phyloP scores from a whole-genome alignment of 345 rosid genomes.

The Hibiscus mutabilis region DNA sequence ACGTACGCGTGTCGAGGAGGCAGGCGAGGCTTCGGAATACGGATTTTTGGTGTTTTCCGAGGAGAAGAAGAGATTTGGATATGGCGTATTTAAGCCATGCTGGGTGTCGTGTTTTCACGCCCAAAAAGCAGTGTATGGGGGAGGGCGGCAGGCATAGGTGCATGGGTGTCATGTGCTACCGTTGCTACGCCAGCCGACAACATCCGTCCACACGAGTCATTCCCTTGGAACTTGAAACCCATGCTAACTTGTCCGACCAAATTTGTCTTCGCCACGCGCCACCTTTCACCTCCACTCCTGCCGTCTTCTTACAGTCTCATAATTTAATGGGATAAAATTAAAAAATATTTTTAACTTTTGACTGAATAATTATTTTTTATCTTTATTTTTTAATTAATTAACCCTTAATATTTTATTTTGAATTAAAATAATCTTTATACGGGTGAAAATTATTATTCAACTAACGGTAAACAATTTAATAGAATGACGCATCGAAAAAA shows the following conservation, averaged over 20 bases:
- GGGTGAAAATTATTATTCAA: too few relatives aligned
- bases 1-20: constrained; percentile 17
- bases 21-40: constrained; percentile 4
- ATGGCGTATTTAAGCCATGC: background rate
- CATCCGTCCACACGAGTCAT: constrained; percentile 17
- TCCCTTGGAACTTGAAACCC: constrained; percentile 9
- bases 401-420: too few relatives aligned
- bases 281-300: background rate
- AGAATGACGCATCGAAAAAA: too few relatives aligned
- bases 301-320: background rate
- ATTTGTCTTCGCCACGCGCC: constrained; percentile 15
- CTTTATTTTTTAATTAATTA: too few relatives aligned
- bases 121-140: background rate
- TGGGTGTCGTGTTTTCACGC: background rate
- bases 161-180: constrained; percentile 29
- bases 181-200: constrained; percentile 17
- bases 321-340: too few relatives aligned
- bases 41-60: background rate
- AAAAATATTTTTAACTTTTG: too few relatives aligned
- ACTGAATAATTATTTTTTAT: too few relatives aligned
- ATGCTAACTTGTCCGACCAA: constrained; percentile 8
- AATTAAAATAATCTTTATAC: too few relatives aligned
- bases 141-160: constrained; percentile 9
- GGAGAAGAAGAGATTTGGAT: background rate
- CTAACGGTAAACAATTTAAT: too few relatives aligned